Conservation (phyloP, 768 basidiomycete genomes). For the Mycena haematopus region DNA sequence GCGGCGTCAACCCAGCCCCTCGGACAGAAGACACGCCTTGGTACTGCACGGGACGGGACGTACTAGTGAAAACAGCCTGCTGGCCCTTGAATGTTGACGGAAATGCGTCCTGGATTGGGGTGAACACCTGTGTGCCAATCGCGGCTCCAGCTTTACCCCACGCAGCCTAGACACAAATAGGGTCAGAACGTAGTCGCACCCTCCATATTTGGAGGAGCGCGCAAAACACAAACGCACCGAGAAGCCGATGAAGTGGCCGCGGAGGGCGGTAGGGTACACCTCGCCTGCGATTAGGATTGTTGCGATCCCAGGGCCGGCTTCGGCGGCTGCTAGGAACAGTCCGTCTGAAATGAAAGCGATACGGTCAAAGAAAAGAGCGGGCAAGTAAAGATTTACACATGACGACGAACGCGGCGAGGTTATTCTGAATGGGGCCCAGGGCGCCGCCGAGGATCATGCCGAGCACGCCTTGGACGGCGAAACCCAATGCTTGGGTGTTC, state of each 20-base stretch:
- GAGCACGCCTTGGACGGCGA: background rate
- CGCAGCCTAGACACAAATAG: background rate
- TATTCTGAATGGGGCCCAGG: background rate
- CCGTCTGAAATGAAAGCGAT: background rate
- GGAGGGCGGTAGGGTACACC: background rate
- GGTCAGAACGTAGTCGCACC: background rate
- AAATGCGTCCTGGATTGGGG: background rate
- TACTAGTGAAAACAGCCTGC: background rate
- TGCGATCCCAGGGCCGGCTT: slow-evolving; percentile 1
- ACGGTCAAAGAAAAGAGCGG: background rate
- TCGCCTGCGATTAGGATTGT: background rate
- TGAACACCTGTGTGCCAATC: slow-evolving; percentile 1
- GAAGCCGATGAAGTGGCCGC: background rate
- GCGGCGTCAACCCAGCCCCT: background rate
- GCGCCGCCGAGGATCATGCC: slow-evolving; percentile 1
- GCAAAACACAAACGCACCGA: slow-evolving; percentile 3
- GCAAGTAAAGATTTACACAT: background rate
- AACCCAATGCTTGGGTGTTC: slow-evolving; percentile 1
- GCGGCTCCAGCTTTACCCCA: background rate
- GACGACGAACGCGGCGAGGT: background rate
- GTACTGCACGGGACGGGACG: background rate
- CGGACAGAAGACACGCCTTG: background rate
- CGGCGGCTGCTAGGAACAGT: background rate
- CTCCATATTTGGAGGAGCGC: background rate
- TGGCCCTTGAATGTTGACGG: background rate